Conservation (phyloP, 2,329 filamentous ascomycete species). For the Diaporthe humulicola region DNA sequence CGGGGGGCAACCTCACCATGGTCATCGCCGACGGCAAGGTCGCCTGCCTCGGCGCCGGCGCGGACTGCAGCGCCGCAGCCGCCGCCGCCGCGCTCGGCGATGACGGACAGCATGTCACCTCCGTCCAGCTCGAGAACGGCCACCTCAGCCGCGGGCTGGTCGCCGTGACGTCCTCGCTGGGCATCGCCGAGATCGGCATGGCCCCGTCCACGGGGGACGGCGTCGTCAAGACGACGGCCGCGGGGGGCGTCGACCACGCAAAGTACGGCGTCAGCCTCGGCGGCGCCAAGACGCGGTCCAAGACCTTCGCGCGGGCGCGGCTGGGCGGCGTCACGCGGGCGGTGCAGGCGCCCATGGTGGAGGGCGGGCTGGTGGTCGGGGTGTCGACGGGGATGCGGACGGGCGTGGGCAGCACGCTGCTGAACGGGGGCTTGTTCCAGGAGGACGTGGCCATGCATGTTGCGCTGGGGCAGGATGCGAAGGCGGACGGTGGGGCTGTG, state of each 20-base stretch:
- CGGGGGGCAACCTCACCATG: constrained; percentile 49
- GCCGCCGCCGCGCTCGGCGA: constrained; percentile 42
- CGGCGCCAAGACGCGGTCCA: constrained; percentile 44
- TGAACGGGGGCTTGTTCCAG: constrained; percentile 57
- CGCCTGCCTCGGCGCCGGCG: constrained; percentile 51
- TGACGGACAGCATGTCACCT: constrained; percentile 42
- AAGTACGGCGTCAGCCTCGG: constrained; percentile 57
- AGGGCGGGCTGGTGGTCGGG: constrained; percentile 52
- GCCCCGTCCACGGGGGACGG: constrained; percentile 63
- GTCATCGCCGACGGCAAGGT: constrained; percentile 57
- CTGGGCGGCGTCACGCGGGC: constrained; percentile 59
- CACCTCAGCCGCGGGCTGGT: constrained; percentile 63
- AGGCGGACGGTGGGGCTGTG: constrained; percentile 44
- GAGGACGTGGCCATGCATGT: constrained; percentile 59
- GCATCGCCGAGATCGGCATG: constrained; percentile 62
- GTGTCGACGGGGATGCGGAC: constrained; percentile 59
- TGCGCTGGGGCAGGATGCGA: constrained; percentile 51
- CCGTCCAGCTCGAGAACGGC: constrained; percentile 58
- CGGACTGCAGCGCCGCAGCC: constrained; percentile 49
- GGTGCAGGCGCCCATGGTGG: constrained; percentile 53
- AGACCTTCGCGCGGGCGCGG: constrained; percentile 55
- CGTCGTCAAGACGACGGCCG: constrained; percentile 45
- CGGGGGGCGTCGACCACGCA: constrained; percentile 49
- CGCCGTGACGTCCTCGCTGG: constrained; percentile 61
- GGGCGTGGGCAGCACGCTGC: constrained; percentile 51